Percentiles rank a stretch among this genome's conserved stretches.
Conservation (phyloP, 2,329 filamentous ascomycete genomes). For the Paradendryphiella salina region DNA sequence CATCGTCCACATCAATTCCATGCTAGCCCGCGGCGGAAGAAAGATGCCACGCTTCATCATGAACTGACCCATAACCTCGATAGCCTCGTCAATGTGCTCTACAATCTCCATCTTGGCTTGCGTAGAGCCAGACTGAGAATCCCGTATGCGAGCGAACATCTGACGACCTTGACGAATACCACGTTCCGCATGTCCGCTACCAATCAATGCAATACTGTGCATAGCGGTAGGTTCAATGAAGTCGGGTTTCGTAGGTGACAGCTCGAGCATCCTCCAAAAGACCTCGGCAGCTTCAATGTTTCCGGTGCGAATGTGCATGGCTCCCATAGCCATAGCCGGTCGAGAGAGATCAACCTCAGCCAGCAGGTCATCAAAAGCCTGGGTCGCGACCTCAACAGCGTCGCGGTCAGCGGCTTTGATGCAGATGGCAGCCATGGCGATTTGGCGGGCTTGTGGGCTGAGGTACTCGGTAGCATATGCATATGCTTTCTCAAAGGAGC, state of each 20-base stretch:
- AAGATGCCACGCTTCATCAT: constrained; percentile 57
- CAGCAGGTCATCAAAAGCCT: constrained; percentile 56
- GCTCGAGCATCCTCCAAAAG: constrained; percentile 76
- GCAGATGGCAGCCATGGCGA: constrained; percentile 73
- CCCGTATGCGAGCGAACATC: constrained; percentile 84
- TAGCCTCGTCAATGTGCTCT: constrained; percentile 85
- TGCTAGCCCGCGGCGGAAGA: constrained; percentile 58
- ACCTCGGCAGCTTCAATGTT: constrained; percentile 75
- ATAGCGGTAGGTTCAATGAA: constrained; percentile 89
- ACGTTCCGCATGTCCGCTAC: constrained; percentile 80
- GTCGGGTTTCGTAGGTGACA: constrained; percentile 62
- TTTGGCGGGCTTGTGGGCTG: constrained; percentile 60
- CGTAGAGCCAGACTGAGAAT: constrained; percentile 56
- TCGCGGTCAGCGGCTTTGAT: constrained; percentile 79
- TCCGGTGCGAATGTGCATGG: constrained; percentile 80
- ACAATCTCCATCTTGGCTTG: constrained; percentile 59
- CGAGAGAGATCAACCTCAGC: constrained; percentile 50
- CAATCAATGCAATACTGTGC: constrained; percentile 86
- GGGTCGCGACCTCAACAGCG: constrained; percentile 67
- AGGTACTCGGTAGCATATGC: constrained; percentile 68
- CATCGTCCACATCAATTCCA: constrained; percentile 66
- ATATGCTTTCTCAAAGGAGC: constrained; percentile 73
- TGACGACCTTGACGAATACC: constrained; percentile 76
- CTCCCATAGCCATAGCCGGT: constrained; percentile 79
- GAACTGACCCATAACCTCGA: constrained; percentile 68